Percentiles rank a stretch among this genome's conserved stretches.
Evolutionary conservation across 805 yeast genomes (phyloP).

Genomic region (Pichia exigua): DNA sequence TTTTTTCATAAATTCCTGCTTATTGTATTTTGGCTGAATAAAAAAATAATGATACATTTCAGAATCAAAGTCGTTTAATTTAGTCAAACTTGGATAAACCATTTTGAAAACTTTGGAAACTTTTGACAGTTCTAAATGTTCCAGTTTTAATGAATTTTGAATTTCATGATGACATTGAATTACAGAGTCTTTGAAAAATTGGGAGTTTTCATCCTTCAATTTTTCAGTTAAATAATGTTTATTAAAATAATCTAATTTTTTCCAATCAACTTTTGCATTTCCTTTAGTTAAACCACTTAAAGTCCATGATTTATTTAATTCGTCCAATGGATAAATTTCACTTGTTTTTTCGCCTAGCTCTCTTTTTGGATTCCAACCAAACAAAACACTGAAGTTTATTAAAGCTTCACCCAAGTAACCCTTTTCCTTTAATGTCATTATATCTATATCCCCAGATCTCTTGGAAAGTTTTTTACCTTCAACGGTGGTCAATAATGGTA

Average conservation of each 20-base stretch:
- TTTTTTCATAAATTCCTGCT: conserved; percentile 12
- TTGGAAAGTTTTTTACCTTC: conserved; percentile 76
- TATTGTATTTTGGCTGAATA: conserved; percentile 27
- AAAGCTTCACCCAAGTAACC: conserved; percentile 85
- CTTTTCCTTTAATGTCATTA: conserved; percentile 44
- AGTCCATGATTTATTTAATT: conserved; percentile 50
- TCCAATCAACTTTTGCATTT: conserved; percentile 81
- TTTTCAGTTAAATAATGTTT: conserved; percentile 50
- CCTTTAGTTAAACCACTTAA: conserved; percentile 80
- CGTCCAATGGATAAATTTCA: conserved; percentile 45
- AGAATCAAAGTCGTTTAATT: conserved; percentile 43
- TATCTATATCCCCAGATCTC: conserved; percentile 74
- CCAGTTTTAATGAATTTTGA: not conserved
- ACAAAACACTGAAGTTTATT: conserved; percentile 76
- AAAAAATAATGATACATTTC: conserved; percentile 44
- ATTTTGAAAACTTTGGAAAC: conserved; percentile 33
- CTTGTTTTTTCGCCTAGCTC: conserved; percentile 37
- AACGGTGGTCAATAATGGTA: conserved; percentile 74
- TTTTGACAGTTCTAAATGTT: conserved; percentile 23
- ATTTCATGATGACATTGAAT: conserved; percentile 17
- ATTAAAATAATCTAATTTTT: conserved; percentile 71
- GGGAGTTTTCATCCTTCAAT: conserved; percentile 30
- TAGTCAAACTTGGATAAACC: conserved; percentile 44
- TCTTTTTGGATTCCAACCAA: conserved; percentile 91
- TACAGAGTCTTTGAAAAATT: conserved; percentile 30